phyloP scores from a whole-genome alignment of 2,329 filamentous ascomycete genomes.

The Colletotrichum lindemuthianum region DNA sequence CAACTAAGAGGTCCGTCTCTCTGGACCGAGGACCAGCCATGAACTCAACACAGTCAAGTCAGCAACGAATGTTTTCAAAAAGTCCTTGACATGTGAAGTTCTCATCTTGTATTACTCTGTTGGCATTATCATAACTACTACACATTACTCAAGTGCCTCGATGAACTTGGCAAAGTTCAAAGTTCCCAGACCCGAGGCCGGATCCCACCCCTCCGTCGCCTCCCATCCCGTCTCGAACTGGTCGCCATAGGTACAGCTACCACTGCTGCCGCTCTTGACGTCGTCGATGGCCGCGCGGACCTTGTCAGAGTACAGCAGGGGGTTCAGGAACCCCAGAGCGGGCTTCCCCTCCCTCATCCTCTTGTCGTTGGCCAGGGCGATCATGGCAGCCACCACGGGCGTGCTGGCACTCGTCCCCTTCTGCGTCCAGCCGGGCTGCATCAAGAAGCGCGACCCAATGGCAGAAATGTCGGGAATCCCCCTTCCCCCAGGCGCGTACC shows the following conservation, averaged over 20 bases:
- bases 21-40: neutral
- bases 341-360: conserved; percentile 46
- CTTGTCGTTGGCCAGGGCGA: conserved; percentile 56
- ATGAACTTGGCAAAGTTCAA: conserved; percentile 21
- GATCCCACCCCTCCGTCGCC: conserved; percentile 15
- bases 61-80: no score
- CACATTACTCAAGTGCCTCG: neutral
- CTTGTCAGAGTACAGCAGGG: conserved; percentile 47
- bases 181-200: conserved; percentile 10
- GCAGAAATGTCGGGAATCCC: conserved; percentile 57
- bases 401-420: conserved; percentile 47
- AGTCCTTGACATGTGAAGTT: no score
- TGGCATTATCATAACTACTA: neutral
- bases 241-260: neutral
- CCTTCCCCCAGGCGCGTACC: conserved; percentile 56
- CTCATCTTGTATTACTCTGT: neutral
- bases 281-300: conserved; percentile 8
- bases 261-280: conserved; percentile 6
- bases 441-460: conserved; percentile 63
- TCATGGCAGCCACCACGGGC: conserved; percentile 53
- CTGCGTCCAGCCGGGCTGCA: conserved; percentile 42
- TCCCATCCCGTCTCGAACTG: conserved; percentile 15
- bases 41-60: no score
- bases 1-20: neutral
- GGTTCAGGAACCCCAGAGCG: conserved; percentile 57